A percentile compares a stretch with the other conserved stretches of the same genome.
phyloP scores from a whole-genome alignment of 1,284 basidiomycete species.

The Rhodotorula sp. region DNA sequence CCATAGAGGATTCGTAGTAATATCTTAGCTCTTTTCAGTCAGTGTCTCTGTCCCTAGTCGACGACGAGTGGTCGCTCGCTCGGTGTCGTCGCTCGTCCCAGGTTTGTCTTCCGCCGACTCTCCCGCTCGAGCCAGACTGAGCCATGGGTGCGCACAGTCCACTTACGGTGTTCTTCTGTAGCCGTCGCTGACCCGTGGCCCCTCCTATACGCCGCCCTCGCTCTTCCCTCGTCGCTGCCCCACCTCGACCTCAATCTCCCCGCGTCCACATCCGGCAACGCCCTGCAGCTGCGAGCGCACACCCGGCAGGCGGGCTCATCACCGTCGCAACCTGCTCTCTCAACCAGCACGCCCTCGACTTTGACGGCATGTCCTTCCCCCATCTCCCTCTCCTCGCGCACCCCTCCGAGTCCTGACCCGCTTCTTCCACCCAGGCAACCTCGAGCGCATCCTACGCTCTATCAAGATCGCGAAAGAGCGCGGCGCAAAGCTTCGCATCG shows the following conservation, averaged over 20 bases:
- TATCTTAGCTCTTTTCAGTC: no score
- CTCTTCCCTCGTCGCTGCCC: background rate
- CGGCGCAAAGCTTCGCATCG: constrained; percentile 92
- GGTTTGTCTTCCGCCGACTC: background rate
- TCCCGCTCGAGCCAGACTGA: background rate
- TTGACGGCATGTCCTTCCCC: constrained; percentile 62
- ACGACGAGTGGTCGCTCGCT: background rate
- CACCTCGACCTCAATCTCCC: background rate
- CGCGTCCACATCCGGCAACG: background rate
- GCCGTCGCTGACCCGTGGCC: background rate
- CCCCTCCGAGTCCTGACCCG: background rate
- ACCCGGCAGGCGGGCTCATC: constrained; percentile 55
- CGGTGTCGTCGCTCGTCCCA: no score
- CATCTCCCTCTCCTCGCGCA: background rate
- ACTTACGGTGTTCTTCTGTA: accelerated
- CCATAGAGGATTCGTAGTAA: no score
- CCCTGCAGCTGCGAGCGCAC: constrained; percentile 1
- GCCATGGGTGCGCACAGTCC: background rate
- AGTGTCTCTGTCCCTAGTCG: no score
- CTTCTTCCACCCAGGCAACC: constrained; percentile 69
- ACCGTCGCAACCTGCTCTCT: constrained; percentile 78
- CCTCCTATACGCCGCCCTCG: background rate
- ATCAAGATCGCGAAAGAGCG: constrained; percentile 82
- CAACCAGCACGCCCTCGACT: constrained; percentile 96
- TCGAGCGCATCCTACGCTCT: constrained; percentile 84